Evolutionary conservation across 345 rosid genomes (phyloP), one percentile per base, ranked within the genome.

Genomic region (Trapa incisa): DNA sequence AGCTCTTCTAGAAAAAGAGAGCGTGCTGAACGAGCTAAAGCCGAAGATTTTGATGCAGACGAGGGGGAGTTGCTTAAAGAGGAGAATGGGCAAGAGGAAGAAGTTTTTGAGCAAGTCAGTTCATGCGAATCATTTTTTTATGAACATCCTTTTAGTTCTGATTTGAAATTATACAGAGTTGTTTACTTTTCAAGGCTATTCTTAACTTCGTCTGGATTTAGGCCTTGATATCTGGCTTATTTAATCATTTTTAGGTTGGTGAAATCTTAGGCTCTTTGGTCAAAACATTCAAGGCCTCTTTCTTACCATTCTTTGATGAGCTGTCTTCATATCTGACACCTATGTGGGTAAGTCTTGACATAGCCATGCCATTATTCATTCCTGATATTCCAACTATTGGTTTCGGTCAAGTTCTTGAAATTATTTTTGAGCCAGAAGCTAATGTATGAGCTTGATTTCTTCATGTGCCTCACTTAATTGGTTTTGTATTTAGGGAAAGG

Each of bases 11-110:
- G 99, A 73, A 95, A 91, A 68, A 80, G 86, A 56, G 99, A 95
- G 76, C 75, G 99, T 74, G 96, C 91, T 61, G 97, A 95, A 72
- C 88, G 99, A 76, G 82, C 93, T 72, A 84, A 74, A 80, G 99
- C 96, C 48, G 99, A 95, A 83, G 99, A 95, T 69, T 95, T 95
- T 75, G 99, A 95, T 74, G 96, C 92, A 29, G 99, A 95, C 85
- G 99, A 95, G 78, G 85, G 88, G 37, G 99, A 95, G 80, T 83
- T 95, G 86, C 86, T 95, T 65, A 87, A 81, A 82, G 99, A 95
- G 83, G 99, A 91, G 79, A 95, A 95, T 83, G 99, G 89, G 73
- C 97, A 91, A 70, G 99, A 95, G 83, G 99, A 95, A 77, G 99
- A 95, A 79, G 96, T 95, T 74, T 91, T 95, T 79, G 99, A 95